A percentile compares a stretch with the other conserved stretches of the same genome.
These are phyloP conservation scores for Fusarium nelsonii DNA, from an alignment of 2,329 filamentous ascomycete species.

Conservation along the genomic window DNA sequence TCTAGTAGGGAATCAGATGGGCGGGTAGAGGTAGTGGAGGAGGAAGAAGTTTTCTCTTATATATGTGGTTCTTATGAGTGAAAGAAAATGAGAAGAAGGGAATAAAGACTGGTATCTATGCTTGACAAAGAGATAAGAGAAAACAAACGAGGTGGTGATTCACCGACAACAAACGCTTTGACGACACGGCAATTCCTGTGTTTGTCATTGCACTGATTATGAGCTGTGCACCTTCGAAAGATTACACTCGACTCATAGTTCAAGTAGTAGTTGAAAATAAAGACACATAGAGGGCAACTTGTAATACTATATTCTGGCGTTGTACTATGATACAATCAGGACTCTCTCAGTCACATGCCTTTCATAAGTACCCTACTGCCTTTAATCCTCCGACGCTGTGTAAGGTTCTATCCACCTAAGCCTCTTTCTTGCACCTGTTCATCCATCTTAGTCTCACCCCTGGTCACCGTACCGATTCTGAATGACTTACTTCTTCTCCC, in stretches of 20 bases:
- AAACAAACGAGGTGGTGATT: not conserved
- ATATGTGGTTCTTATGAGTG: not conserved
- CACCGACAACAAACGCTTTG: constrained; percentile 1
- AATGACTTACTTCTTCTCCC: not conserved
- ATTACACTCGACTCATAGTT: constrained; percentile 5
- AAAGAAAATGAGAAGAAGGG: not conserved
- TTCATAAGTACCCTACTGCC: not conserved
- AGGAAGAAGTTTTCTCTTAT: not conserved
- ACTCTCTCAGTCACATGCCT: not conserved
- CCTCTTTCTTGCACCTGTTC: not conserved
- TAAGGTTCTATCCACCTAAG: not conserved
- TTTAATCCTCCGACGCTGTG: not conserved
- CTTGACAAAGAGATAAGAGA: not conserved
- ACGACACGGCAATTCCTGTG: not conserved
- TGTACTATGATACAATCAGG: constrained; percentile 9
- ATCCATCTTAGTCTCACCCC: not conserved
- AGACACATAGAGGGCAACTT: constrained; percentile 10
- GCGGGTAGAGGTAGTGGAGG: not conserved
- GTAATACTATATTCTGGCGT: constrained; percentile 18
- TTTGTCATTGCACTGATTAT: not conserved
- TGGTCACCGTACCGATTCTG: not conserved
- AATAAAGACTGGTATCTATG: constrained; percentile 9
- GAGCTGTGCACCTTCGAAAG: not conserved
- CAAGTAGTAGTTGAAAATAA: not conserved
- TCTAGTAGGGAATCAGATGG: not conserved